Conservation (phyloP, 2,329 filamentous ascomycete species). For the Amphichorda felina region DNA sequence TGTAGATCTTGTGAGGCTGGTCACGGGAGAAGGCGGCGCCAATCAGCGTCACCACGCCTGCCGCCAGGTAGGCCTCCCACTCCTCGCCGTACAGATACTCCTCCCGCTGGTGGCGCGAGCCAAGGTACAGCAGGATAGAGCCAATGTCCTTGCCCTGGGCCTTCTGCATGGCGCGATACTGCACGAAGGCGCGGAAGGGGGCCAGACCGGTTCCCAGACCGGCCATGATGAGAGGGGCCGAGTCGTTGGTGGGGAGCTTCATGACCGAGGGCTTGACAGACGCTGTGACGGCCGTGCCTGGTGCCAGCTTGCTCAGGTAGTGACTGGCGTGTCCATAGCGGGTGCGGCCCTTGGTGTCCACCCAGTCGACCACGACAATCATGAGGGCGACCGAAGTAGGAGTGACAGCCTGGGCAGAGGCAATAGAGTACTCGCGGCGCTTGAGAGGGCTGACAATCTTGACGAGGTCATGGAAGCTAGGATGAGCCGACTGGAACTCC, state of each 20-base stretch:
- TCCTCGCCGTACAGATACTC: constrained; percentile 99
- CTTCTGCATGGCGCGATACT: constrained; percentile 97
- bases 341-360: constrained; percentile 74
- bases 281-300: constrained; percentile 73
- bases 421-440: constrained; percentile 97
- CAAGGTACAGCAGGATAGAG: constrained; percentile 88
- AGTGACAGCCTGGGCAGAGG: constrained; percentile 89
- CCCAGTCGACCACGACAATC: constrained; percentile 96
- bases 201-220: constrained; percentile 96
- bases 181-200: constrained; percentile 97
- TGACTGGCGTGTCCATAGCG: constrained; percentile 89
- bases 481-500: constrained; percentile 83
- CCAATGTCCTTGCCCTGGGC: constrained; percentile 94
- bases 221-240: constrained; percentile 95
- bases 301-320: constrained; percentile 66
- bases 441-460: constrained; percentile 86
- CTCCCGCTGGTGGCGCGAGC: constrained; percentile 91
- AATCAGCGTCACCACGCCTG: constrained; percentile 87
- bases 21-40: constrained; percentile 93
- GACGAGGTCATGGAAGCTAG: constrained; percentile 76
- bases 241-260: constrained; percentile 85
- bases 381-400: constrained; percentile 84
- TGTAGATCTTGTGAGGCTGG: constrained; percentile 98
- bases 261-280: constrained; percentile 97
- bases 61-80: constrained; percentile 96